These are phyloP conservation scores for Paracamarosporium sp. DNA, from an alignment of 2,329 filamentous ascomycete genomes.

Conservation along the genomic window DNA sequence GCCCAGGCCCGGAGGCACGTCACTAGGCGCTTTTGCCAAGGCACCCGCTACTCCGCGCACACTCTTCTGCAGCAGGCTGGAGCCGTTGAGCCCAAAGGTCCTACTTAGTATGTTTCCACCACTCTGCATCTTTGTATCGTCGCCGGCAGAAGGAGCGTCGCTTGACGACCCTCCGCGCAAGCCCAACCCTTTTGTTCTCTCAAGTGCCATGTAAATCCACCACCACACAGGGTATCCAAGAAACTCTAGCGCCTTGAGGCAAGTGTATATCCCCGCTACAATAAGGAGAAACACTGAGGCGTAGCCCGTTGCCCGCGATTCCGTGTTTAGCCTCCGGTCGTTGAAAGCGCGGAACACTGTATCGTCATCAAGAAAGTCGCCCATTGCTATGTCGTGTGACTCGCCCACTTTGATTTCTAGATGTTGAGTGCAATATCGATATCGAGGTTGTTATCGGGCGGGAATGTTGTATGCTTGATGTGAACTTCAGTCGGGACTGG, in stretches of 20 bases:
- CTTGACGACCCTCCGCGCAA: conserved; percentile 11
- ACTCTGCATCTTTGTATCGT: conserved; percentile 26
- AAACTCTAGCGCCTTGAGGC: conserved; percentile 36
- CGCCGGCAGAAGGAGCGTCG: conserved; percentile 11
- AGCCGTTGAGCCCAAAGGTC: conserved; percentile 48
- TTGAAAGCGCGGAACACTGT: conserved; percentile 14
- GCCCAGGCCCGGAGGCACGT: conserved; percentile 69
- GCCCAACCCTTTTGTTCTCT: conserved; percentile 17
- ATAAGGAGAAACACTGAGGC: conserved; percentile 26
- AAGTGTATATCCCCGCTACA: conserved; percentile 30
- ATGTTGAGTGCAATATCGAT: neutral
- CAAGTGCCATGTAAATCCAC: conserved; percentile 55
- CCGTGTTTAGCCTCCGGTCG: conserved; percentile 9
- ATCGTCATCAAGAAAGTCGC: conserved; percentile 6
- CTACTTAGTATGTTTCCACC: conserved; percentile 34
- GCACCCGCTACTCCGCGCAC: conserved; percentile 45
- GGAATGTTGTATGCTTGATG: neutral
- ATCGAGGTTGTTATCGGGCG: neutral
- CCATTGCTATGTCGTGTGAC: neutral
- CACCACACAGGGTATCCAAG: conserved; percentile 47
- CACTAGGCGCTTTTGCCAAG: conserved; percentile 35
- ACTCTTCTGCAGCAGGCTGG: conserved; percentile 44
- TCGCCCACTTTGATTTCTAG: neutral
- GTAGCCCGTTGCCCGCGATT: conserved; percentile 15
- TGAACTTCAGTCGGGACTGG: neutral